Evolutionary conservation across 116 monocot genomes (phyloP).

Genomic region (Cymodocea nodosa): DNA sequence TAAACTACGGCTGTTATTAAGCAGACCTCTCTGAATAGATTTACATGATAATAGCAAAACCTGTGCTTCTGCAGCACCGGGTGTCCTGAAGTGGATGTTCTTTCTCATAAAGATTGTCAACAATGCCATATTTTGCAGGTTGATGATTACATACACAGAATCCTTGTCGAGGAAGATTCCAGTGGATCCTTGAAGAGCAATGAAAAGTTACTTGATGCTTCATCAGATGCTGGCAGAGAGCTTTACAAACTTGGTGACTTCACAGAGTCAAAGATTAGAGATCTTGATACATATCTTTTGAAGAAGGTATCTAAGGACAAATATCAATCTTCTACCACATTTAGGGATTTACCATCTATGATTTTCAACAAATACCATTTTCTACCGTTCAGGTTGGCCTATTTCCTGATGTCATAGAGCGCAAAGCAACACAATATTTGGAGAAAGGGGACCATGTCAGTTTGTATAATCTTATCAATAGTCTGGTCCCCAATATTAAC

Average conservation of each 20-base stretch:
- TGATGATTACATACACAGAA: slow-evolving; percentile 78
- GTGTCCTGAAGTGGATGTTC: no score
- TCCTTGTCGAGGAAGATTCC: slow-evolving; percentile 82
- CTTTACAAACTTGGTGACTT: slow-evolving; percentile 67
- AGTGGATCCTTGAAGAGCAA: slow-evolving; percentile 4
- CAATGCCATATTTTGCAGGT: slow-evolving; percentile 30
- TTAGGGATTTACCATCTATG: neutral
- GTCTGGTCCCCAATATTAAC: neutral
- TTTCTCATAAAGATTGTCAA: neutral
- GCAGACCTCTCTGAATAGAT: no score
- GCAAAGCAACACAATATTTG: slow-evolving; percentile 53
- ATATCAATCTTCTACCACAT: neutral
- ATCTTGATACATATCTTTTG: slow-evolving; percentile 71
- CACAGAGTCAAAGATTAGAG: slow-evolving; percentile 42
- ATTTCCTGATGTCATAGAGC: slow-evolving; percentile 91
- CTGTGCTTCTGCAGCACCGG: no score
- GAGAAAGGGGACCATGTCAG: slow-evolving; percentile 78
- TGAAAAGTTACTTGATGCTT: slow-evolving; percentile 37
- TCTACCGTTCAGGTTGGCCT: slow-evolving; percentile 62
- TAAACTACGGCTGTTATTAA: no score
- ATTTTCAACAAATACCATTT: neutral
- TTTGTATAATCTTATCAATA: neutral
- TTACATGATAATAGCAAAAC: no score
- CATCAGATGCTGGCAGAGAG: slow-evolving; percentile 40
- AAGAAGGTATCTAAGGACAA: slow-evolving; percentile 47